Base-by-base conservation (phyloP, 129 eudicot species). In the Lactuca saligna region DNA sequence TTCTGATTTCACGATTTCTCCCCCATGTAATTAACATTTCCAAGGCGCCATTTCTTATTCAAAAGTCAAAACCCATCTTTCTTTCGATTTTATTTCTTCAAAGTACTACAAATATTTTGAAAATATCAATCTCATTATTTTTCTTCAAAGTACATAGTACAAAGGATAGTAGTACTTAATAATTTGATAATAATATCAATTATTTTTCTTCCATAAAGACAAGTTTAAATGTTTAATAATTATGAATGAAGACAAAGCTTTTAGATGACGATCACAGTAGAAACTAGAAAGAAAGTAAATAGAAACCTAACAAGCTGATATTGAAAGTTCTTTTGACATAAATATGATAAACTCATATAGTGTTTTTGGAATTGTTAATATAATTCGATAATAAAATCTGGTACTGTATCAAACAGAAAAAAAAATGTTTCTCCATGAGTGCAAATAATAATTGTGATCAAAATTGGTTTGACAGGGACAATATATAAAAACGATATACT, bases 1-100 rank as follows among this genome's bases (percentile, higher is more conserved):
- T 73, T 69, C 39, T 61, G 54, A 48, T 65, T 55, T 74, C 69
- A 54, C 58, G 17, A 41, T 48, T 71, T 71, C 29, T 8, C 29
- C 8, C 50, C 34, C 8, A 12, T 32, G 44, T 31, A 25, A 14
- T 74, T 63, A 41, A 41, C 34, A 12, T 11, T 63, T 29, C 57
- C 57, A 54, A 54, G 17, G 64, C 65, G 65, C 65, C 50, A 41
- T 8, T 12, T 56, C 20, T 29, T n/a, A 57, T 74, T 74, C 51
- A 74, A 73, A 73, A 25, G 4, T 2, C 3, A 8, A 46, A 11
- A 11, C 9, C 29, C 39, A 8, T 6, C 48, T n/a, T 57, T 25
- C 29, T 34, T 14, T 56, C 29, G 4, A 4, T 29, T 41, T 31
- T 53, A 16, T 35, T 16, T 68, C 12, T 65, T 14, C 32, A 48